Conservation (phyloP, 2,329 filamentous ascomycete species). For the Albophoma yamanashiensis region DNA sequence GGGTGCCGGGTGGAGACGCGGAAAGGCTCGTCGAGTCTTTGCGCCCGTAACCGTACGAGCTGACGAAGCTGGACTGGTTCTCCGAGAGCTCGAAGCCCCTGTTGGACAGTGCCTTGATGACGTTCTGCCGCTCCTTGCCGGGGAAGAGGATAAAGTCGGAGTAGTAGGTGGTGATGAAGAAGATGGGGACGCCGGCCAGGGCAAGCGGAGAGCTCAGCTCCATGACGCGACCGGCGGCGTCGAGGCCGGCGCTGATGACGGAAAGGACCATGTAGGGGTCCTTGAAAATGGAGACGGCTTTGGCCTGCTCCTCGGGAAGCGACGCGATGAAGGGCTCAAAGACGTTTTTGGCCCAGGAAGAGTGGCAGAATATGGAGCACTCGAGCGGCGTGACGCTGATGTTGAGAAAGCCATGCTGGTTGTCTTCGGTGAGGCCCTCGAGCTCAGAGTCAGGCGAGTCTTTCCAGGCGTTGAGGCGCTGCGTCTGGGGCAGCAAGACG, state of each 20-base stretch:
- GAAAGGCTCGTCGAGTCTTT: constrained; percentile 18
- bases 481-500: constrained; percentile 60
- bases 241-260: constrained; percentile 80
- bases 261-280: constrained; percentile 85
- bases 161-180: constrained; percentile 98
- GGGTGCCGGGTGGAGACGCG: constrained; percentile 46
- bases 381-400: constrained; percentile 87
- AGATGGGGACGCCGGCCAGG: constrained; percentile 87
- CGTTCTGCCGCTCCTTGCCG: constrained; percentile 58
- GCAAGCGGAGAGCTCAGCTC: constrained; percentile 86
- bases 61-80: constrained; percentile 57
- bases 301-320: constrained; percentile 43
- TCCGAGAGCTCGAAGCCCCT: constrained; percentile 79
- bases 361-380: constrained; percentile 84
- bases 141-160: constrained; percentile 94
- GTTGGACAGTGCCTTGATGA: constrained; percentile 65
- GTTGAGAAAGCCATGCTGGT: constrained; percentile 76
- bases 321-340: constrained; percentile 61
- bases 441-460: constrained; percentile 25
- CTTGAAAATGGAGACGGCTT: constrained; percentile 59
- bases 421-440: constrained; percentile 37
- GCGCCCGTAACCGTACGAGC: constrained; percentile 27
- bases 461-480: constrained; percentile 24
- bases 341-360: constrained; percentile 59
- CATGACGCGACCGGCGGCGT: constrained; percentile 82